Base-by-base conservation (phyloP, 352 stramenopile species). In the Pythium folliculosum region DNA sequence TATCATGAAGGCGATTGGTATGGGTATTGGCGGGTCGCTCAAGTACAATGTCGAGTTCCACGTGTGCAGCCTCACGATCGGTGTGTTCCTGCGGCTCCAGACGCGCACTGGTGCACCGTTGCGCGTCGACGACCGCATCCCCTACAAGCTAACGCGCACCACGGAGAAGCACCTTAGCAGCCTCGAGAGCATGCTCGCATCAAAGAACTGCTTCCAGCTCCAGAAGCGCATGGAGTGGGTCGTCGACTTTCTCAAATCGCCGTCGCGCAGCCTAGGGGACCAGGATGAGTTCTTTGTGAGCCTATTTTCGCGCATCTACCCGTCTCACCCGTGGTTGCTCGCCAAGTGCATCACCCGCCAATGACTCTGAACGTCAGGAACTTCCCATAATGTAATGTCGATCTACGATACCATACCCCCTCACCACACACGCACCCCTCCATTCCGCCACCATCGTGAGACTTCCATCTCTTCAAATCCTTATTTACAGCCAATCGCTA, bases 251-350 rank as follows among this genome's bases (percentile, higher is more conserved):
- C 63, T 88, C 57, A 76, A 75, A 63, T 80, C 84, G 65, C 71
- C 86, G 3, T 76, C 74, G 45, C 83, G 84, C 51, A 93, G 84
- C 58, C 81, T 96, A 17, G 84, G 81, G 7, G 88, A 96, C 73
- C 85, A 94, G 58, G 86, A 94, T 59, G 86, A 93, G 71, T 93
- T 94, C 63, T 92, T 93, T 51, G 81, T 92, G 49, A 90, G 83
- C 35, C 71, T 96, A 35, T 93, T 96, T 51, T 89, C 83, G 19
- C 86, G 86, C 44, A 89, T 94, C 66, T 96, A 92, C 69, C 86
- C 88, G 22, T 80, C 81, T 30, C 83, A 94, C 43, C 74, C 77
- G 45, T 96, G 86, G 86, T 63, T 96, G 38, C 70, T 96, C 19
- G 83, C 79, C 12, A 94, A 94, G 68, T 92, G 84, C 60, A 71